Percentiles rank a stretch among this genome's conserved stretches.
Conservation (phyloP, 2,329 filamentous ascomycete species). For the Pestalotiopsis sp. region DNA sequence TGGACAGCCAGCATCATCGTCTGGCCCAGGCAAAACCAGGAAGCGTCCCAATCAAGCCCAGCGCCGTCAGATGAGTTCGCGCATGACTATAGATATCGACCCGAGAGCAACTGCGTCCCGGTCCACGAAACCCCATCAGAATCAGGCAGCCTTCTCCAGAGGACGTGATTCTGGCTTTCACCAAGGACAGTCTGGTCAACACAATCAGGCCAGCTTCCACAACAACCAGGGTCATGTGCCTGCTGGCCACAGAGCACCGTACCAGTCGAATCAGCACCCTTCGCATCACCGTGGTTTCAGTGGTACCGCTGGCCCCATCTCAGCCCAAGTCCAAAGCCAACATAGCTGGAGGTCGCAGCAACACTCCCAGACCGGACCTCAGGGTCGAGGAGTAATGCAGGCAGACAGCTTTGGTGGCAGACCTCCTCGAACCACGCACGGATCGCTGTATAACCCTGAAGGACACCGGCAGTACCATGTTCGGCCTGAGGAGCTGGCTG, state of each 20-base stretch:
- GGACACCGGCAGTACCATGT: conserved; percentile 30
- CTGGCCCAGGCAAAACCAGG: conserved; percentile 22
- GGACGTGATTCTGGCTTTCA: conserved; percentile 24
- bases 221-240: conserved; percentile 4
- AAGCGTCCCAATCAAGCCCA: conserved; percentile 66
- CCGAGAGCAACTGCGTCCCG: conserved; percentile 30
- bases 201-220: conserved; percentile 25
- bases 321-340: conserved; percentile 17
- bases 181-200: conserved; percentile 20
- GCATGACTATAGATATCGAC: conserved; percentile 60
- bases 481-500: conserved; percentile 47
- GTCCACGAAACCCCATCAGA: background rate
- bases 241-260: conserved; percentile 11
- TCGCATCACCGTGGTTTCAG: conserved; percentile 20
- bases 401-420: conserved; percentile 28
- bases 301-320: conserved; percentile 18
- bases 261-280: conserved; percentile 7
- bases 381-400: conserved; percentile 24
- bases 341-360: conserved; percentile 27
- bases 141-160: background rate
- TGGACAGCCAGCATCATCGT: background rate
- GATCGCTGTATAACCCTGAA: conserved; percentile 33
- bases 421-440: conserved; percentile 24
- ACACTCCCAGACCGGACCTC: conserved; percentile 13
- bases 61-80: conserved; percentile 63